Base-by-base conservation (phyloP, 2,329 filamentous ascomycete species). In the Sclerotinia minor region DNA sequence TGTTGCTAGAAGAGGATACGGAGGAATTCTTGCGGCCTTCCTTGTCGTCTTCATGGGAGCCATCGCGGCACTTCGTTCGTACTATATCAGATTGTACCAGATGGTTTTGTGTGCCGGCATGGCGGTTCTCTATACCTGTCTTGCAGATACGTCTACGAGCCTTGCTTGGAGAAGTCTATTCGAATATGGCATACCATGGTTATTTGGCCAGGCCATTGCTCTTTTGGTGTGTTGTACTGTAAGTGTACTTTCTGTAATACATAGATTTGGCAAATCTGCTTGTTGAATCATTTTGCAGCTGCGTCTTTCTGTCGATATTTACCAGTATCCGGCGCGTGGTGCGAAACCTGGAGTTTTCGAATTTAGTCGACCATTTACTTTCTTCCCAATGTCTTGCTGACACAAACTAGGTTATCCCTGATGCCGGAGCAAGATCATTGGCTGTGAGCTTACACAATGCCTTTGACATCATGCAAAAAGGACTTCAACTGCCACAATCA, bases 21-120 rank as follows among this genome's bases (percentile, higher is more conserved):
- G 84, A 15, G 85, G 81, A 13, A 80, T 87, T 57, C 74, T 87
- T n/a, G 83, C 84, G 8, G 72, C 80, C n/a, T 86, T 86, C 70
- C 78, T 87, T 35, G 79, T 83, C 17, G 38, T 85, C 19, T 85
- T 85, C 71, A 83, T 86, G 73, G 81, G 81, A 6, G 72, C 77
- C 1, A 80, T 84, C 32, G 84, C 83, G 2, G 85, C 81, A 72
- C 76, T 86, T 24, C 81, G 85, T 73, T 83, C 84, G 3, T 84
- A 83, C 70, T 84, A 85, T 65, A 81, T 85, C 60, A 78, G 85
- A 54, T 80, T 85, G 47, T 86, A 87, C 69, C 85, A 87, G 72
- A 76, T 82, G 8, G 81, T 84, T 2, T 77, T 87, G 6, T 83
- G 81, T 70, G 83, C 85, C 38, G 85, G 85, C 0, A 81, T 88